Conservation (phyloP, 768 basidiomycete genomes). For the Kondoa subrosea region DNA sequence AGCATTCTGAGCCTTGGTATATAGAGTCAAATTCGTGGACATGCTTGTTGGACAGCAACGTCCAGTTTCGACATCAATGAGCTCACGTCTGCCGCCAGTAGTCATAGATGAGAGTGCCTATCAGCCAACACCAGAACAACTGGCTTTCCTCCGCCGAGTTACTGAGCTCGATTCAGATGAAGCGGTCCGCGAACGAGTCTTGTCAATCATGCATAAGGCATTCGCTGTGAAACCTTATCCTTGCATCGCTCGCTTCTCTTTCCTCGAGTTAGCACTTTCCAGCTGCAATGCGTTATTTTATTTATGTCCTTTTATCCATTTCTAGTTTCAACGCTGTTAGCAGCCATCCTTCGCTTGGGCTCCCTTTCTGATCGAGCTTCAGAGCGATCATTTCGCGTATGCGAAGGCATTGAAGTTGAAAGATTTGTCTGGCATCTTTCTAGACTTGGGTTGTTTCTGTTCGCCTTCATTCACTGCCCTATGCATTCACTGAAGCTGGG, state of each 20-base stretch:
- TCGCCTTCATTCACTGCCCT: not conserved
- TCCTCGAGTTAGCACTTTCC: not conserved
- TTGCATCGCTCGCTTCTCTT: not conserved
- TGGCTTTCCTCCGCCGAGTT: too few species aligned
- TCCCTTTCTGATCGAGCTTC: not conserved
- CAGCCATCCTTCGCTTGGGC: not conserved
- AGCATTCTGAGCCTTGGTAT: not conserved
- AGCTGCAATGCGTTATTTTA: not conserved
- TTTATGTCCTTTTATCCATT: not conserved
- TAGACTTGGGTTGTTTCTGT: not conserved
- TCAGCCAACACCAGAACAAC: too few species aligned
- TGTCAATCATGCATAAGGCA: too few species aligned
- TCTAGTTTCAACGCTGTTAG: not conserved
- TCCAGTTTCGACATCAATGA: too few species aligned
- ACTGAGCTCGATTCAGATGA: too few species aligned
- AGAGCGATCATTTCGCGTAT: not conserved
- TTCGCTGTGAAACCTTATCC: too few species aligned
- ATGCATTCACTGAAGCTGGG: not conserved
- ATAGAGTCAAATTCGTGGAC: not conserved
- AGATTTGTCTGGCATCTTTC: not conserved
- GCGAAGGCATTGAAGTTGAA: not conserved
- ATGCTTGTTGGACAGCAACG: too few species aligned
- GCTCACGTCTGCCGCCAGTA: too few species aligned
- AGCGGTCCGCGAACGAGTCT: too few species aligned
- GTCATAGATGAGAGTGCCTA: too few species aligned